Base-by-base conservation (phyloP, 192 early-diverging fungal genomes). In the Gaertneriomyces sp. region DNA sequence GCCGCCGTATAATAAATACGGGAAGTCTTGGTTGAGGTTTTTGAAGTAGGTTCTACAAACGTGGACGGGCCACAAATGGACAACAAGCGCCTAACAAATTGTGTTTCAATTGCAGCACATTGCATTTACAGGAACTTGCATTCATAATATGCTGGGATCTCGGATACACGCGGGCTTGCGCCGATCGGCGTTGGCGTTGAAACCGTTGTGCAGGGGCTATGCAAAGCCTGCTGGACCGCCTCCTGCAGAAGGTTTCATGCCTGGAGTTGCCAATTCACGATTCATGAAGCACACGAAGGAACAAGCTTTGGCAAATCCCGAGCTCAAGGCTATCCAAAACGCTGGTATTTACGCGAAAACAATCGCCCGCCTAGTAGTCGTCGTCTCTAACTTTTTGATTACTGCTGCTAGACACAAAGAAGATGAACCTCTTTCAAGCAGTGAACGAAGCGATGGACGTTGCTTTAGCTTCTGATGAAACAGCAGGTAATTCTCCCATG, bases 401-500 rank as follows among this genome's bases (percentile, higher is more conserved):
- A 11, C 10, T 43, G 0, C 41, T n/a, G 41, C 14, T 14, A 33
- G 38, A 89, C 59, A 91, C 91, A 4, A 88, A 89, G 65, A 93
- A 91, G 67, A 88, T 96, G 84, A 98, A 98, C 79, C 80, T 92
- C 58, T 97, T 89, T 76, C 95, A 97, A 70, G 83, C 91, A 4
- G 82, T 98, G 14, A 98, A 98, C 77, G 92, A 95, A 74, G 94
- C 96, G n/a, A 84, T 98, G 82, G 80, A 86, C 14, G 88, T 86
- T 53, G 90, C 91, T 8, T 71, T 98, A 55, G 84, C 84, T 4
- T 90, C 89, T 3, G 94, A 98, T 76, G 89, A 95, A 6, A 93
- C 82, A 6, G 88, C 94, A 3, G 83, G 89, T 81, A 73, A 33
- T 33, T 0, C 25, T 33, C 25, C 2, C 25, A 33, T 33, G 25